A percentile compares a stretch with the other conserved stretches of the same genome.
Conservation (phyloP, 768 basidiomycete genomes). For the Auriscalpium microsporum region DNA sequence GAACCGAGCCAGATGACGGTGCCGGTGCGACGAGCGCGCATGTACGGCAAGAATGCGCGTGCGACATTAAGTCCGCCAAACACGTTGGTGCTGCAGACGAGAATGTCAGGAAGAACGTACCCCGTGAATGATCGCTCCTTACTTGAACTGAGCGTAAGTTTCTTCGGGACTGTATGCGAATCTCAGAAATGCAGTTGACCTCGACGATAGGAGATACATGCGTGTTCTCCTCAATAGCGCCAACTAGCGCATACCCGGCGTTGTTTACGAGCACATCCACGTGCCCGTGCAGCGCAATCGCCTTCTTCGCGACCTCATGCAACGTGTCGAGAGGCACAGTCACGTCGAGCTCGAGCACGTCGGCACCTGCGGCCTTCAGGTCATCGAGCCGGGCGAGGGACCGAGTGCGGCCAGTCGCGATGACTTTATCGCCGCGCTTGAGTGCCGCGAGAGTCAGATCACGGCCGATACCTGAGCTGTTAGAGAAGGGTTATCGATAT, state of each 20-base stretch:
- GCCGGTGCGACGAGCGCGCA: slow-evolving; percentile 12
- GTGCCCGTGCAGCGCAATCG: slow-evolving; percentile 13
- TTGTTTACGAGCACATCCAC: slow-evolving; percentile 17
- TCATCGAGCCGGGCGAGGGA: slow-evolving; percentile 22
- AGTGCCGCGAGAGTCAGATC: slow-evolving; percentile 12
- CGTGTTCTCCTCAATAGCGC: slow-evolving; percentile 17
- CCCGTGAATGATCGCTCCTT: background rate
- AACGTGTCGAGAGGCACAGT: slow-evolving; percentile 14
- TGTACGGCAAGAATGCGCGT: slow-evolving; percentile 15
- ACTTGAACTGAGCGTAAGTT: slow-evolving; percentile 14
- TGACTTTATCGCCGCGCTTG: slow-evolving; percentile 14
- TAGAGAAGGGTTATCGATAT: background rate
- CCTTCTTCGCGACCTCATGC: slow-evolving; percentile 15
- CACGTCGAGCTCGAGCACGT: slow-evolving; percentile 20
- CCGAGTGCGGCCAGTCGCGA: slow-evolving; percentile 10
- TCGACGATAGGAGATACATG: background rate
- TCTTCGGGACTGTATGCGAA: slow-evolving; percentile 15
- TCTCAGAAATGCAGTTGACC: background rate
- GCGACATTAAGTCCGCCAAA: slow-evolving; percentile 16
- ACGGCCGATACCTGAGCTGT: slow-evolving; percentile 11
- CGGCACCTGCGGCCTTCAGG: slow-evolving; percentile 19
- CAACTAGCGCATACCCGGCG: slow-evolving; percentile 6
- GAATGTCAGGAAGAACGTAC: background rate
- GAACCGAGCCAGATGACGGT: slow-evolving; percentile 15
- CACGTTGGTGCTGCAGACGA: slow-evolving; percentile 10